A percentile compares a stretch with the other conserved stretches of the same genome.
Conservation (phyloP, 768 basidiomycete genomes). For the Filobasidium wieringae region DNA sequence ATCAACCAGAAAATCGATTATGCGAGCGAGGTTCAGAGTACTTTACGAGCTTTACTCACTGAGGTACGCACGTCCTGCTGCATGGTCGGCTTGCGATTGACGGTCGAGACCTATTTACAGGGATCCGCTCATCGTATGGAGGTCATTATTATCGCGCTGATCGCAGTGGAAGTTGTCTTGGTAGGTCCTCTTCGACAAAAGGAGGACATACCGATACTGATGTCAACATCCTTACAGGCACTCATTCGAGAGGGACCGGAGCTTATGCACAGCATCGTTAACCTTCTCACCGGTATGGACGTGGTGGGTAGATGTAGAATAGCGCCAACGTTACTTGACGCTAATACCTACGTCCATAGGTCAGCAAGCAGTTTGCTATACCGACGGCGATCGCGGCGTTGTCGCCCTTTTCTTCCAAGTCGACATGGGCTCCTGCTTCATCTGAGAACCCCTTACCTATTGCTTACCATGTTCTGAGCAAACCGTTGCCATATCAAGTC, state of each 20-base stretch:
- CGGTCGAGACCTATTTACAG: no score
- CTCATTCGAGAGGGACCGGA: constrained; percentile 39
- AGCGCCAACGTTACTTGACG: neutral
- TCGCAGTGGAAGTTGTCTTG: constrained; percentile 88
- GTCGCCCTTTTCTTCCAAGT: neutral
- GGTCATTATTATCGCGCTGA: constrained; percentile 83
- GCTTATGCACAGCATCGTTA: constrained; percentile 17
- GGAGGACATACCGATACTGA: neutral
- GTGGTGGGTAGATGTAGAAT: neutral
- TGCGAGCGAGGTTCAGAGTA: constrained; percentile 63
- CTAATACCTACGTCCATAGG: neutral
- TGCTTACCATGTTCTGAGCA: constrained; percentile 61
- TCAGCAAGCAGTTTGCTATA: neutral
- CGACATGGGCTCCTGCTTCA: neutral
- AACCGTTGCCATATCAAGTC: constrained; percentile 61
- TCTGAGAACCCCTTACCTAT: constrained; percentile 43
- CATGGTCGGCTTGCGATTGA: no score
- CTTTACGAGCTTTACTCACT: constrained; percentile 73
- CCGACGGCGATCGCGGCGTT: neutral
- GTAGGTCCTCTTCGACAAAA: constrained; percentile 40
- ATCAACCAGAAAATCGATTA: constrained; percentile 71
- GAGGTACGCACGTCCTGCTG: constrained; percentile 62
- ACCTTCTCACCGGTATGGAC: neutral
- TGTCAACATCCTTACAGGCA: constrained; percentile 22
- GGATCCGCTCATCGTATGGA: constrained; percentile 87